Base-by-base conservation (phyloP, 371 early-diverging fungal species). In the Mortierella sp. region DNA sequence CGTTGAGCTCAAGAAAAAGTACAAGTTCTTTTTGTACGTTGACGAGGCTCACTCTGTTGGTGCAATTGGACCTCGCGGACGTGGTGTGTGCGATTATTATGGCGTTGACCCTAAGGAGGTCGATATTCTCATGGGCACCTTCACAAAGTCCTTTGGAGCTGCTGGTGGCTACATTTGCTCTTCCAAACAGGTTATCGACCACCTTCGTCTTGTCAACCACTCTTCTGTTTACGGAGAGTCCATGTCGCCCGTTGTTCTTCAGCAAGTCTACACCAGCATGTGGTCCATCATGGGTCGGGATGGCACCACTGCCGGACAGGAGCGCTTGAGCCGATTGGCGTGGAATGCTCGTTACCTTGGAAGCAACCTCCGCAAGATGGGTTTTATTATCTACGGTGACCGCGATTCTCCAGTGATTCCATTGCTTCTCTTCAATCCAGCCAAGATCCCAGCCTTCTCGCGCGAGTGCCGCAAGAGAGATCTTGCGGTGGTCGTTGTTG, bases 31-130 rank as follows among this genome's bases (percentile, higher is more conserved):
- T 83, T 84, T 99, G 57, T 99, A 97, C 83, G 90, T 99, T 2
- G 99, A 99, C 81, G 99, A 99, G 82, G 99, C 99, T 7, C 99
- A 99, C 80, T 98, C 99, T 21, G 96, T 99, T 65, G 99, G 99
- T 52, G 99, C 99, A 9, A 74, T 98, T 67, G 98, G 98, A 48
- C 89, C 90, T 69, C 88, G 90, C 50, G 98, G 99, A 21, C 89
- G 99, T 43, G 99, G 99, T 57, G 91, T 99, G 28, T 99, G 99
- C 82, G 99, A 99, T 82, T 95, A 96, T 80, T 93, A 87, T 70
- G 91, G 94, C 52, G 87, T 99, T 18, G 93, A 95, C 70, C 96
- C 97, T 27, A 83, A 82, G 34, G 90, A 96, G 38, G 90, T 99
- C 31, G 99, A 99, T 78, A 89, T 99, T 62, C 80, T 98, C 42